Evolutionary conservation across 345 rosid genomes (phyloP).

Genomic region (Sonneratia caseolaris): DNA sequence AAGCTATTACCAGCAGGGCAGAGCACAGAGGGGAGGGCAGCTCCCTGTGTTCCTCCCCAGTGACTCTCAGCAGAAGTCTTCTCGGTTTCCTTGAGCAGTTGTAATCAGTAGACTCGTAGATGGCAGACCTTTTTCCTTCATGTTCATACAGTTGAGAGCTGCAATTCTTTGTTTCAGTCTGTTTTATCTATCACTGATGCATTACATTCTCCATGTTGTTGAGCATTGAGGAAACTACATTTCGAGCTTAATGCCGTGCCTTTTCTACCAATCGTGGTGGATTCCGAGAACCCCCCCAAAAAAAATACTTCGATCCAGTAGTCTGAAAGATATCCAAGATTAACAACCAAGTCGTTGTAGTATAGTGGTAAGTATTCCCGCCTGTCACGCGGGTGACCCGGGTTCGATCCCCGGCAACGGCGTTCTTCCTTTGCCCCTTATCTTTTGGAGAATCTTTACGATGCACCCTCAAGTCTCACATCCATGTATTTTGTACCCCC

Average conservation of each 20-base stretch:
- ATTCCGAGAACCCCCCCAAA: not conserved
- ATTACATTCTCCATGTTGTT: not conserved
- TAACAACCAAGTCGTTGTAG: constrained; percentile 50
- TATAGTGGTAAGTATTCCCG: constrained; percentile 96
- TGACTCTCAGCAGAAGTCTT: constrained; percentile 1
- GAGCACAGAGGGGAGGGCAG: constrained; percentile 3
- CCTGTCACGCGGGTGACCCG: constrained; percentile 98
- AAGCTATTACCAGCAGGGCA: constrained; percentile 17
- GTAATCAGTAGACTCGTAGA: not conserved
- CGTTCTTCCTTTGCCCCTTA: constrained; percentile 12
- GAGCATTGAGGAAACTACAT: not conserved
- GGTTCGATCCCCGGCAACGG: constrained; percentile 98
- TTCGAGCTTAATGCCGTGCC: not conserved
- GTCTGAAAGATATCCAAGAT: too few species aligned
- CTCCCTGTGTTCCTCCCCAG: not conserved
- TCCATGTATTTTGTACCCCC: not conserved
- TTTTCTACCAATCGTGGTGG: not conserved
- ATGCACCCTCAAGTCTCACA: too few species aligned
- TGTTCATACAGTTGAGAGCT: not conserved
- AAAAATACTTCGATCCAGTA: too few species aligned
- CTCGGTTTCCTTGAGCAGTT: constrained; percentile 1
- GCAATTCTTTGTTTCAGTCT: not conserved
- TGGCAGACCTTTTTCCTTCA: not conserved
- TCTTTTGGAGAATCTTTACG: not conserved
- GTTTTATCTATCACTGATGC: not conserved